Conservation (phyloP, 768 basidiomycete species). For the Amylocystis lapponica region DNA sequence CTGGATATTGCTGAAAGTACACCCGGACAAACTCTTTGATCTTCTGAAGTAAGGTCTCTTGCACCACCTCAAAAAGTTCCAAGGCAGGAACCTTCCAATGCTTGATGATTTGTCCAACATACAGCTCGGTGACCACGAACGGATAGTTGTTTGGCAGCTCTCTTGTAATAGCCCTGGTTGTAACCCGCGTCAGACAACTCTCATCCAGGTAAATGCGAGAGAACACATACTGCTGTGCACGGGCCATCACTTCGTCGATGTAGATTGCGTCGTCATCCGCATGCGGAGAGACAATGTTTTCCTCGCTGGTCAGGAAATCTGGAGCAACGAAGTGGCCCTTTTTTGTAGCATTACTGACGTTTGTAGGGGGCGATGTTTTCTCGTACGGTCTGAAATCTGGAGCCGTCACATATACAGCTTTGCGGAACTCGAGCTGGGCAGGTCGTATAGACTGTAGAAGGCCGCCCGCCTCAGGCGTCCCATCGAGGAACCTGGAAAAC, state of each 20-base stretch:
- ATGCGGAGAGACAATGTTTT: neutral
- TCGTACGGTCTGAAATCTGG: conserved; percentile 53
- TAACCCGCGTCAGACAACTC: conserved; percentile 27
- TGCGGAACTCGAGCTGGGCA: conserved; percentile 40
- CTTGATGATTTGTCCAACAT: conserved; percentile 12
- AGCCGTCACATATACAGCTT: conserved; percentile 43
- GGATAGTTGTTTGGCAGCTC: conserved; percentile 64
- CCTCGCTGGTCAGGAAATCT: conserved; percentile 18
- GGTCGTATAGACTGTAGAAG: conserved; percentile 53
- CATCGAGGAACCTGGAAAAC: conserved; percentile 43
- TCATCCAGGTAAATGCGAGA: conserved; percentile 20
- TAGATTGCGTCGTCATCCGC: conserved; percentile 29
- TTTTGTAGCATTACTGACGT: conserved; percentile 10
- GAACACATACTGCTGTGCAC: conserved; percentile 39
- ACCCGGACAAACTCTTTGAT: conserved; percentile 10
- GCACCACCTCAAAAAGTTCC: conserved; percentile 14
- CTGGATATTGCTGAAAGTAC: conserved; percentile 17
- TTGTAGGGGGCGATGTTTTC: too few species aligned
- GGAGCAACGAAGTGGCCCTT: neutral
- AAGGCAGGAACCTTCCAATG: conserved; percentile 15
- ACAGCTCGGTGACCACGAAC: conserved; percentile 28
- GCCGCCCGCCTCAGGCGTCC: conserved; percentile 46
- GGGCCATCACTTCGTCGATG: conserved; percentile 46
- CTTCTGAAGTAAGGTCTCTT: conserved; percentile 8
- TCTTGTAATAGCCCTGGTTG: conserved; percentile 54